A percentile compares a stretch with the other conserved stretches of the same genome.
Evolutionary conservation across 495 filamentous ascomycete genomes (phyloP).

Genomic region (Cercophora samala): DNA sequence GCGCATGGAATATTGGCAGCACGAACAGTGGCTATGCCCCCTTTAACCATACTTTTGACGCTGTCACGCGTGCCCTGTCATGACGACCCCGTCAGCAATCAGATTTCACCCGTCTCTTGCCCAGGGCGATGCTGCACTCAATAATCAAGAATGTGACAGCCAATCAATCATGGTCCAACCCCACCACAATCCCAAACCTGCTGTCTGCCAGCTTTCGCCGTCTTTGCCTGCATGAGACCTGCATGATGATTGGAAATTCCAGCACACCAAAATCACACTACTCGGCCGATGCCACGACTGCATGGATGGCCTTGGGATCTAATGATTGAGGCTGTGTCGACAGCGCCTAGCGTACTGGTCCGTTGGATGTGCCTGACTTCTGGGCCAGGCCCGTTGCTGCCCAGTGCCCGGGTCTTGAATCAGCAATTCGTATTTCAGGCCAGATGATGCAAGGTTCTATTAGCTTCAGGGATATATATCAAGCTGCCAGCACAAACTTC

Average conservation of each 20-base stretch:
- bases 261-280: not conserved
- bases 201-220: not conserved
- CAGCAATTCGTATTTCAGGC: not conserved
- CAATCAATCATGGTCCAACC: not conserved
- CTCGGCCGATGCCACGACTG: not conserved
- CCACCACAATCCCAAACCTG: not conserved
- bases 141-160: not conserved
- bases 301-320: conserved; percentile 7
- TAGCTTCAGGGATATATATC: not conserved
- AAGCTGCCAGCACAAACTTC: conserved; percentile 31
- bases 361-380: not conserved
- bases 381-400: not conserved
- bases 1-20: not conserved
- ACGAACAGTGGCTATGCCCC: not conserved
- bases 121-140: not conserved
- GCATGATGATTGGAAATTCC: not conserved
- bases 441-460: not conserved
- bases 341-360: not conserved
- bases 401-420: not conserved
- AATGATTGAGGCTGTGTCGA: not conserved
- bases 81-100: not conserved
- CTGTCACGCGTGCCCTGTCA: not conserved
- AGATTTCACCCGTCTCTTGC: not conserved
- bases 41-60: not conserved
- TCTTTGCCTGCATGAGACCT: not conserved